These are phyloP conservation scores for Solanum gracilifrons DNA, from an alignment of 257 asterid species.

Conservation along the genomic window DNA sequence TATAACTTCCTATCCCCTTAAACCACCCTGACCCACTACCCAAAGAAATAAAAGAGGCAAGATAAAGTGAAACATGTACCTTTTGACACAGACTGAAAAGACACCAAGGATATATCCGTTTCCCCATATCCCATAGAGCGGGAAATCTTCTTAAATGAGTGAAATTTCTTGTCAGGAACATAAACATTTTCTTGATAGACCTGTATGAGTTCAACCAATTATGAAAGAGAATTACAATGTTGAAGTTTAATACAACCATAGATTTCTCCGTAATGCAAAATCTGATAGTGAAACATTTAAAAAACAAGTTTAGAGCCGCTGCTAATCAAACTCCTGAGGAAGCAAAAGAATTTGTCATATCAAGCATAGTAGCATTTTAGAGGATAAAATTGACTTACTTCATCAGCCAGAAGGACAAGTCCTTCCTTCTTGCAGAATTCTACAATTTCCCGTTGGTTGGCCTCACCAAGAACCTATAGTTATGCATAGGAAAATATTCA, in stretches of 20 bases:
- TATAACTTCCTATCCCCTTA: not conserved
- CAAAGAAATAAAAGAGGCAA: not conserved
- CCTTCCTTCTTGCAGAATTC: slow-evolving; percentile 95
- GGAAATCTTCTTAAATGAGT: slow-evolving; percentile 81
- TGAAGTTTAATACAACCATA: not conserved
- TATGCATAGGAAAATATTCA: not conserved
- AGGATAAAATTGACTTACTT: slow-evolving; percentile 33
- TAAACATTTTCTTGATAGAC: slow-evolving; percentile 89
- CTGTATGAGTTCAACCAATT: slow-evolving; percentile 25
- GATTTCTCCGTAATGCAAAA: not conserved
- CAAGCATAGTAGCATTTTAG: not conserved
- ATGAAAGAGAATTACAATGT: not conserved
- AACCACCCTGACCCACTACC: not conserved
- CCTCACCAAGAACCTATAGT: slow-evolving; percentile 45
- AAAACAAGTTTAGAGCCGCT: not conserved
- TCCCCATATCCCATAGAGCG: slow-evolving; percentile 84
- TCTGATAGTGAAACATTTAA: not conserved
- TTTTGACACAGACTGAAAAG: slow-evolving; percentile 93
- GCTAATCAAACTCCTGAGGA: not conserved
- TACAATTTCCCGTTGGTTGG: slow-evolving; percentile 73
- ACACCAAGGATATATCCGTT: slow-evolving; percentile 66
- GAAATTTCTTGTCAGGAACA: slow-evolving; percentile 89
- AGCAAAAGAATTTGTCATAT: not conserved
- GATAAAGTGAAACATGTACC: slow-evolving; percentile 29
- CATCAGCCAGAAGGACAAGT: slow-evolving; percentile 97